Percentiles rank a stretch among this genome's conserved stretches.
These are phyloP conservation scores for Pestalotiopsis sp. DNA, from an alignment of 2,329 filamentous ascomycete genomes.

Conservation along the genomic window DNA sequence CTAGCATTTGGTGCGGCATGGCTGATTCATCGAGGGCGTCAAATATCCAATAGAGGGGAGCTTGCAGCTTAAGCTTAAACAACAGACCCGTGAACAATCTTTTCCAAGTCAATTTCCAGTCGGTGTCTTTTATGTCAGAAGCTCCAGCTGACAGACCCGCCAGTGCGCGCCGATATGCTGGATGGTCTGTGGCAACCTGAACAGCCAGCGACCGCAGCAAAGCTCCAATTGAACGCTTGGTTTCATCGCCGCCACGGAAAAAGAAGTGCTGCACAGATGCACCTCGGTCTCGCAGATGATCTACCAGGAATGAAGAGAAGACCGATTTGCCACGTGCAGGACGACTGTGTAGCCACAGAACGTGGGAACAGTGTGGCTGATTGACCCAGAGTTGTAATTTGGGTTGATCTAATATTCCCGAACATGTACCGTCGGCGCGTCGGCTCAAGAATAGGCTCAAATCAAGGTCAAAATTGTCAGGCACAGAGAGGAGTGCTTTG, in stretches of 20 bases:
- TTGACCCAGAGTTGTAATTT: conserved; percentile 1
- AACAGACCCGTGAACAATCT: conserved; percentile 13
- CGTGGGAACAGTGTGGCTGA: neutral
- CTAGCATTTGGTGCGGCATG: conserved; percentile 9
- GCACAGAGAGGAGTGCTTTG: neutral
- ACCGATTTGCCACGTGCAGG: conserved; percentile 20
- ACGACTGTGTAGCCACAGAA: conserved; percentile 18
- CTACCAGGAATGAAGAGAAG: conserved; percentile 17
- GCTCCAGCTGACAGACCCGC: neutral
- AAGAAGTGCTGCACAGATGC: conserved; percentile 17
- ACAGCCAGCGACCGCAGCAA: conserved; percentile 8
- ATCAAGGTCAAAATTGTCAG: conserved; percentile 10
- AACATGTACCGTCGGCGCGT: conserved; percentile 15
- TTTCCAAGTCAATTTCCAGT: conserved; percentile 18
- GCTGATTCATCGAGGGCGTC: conserved; percentile 19
- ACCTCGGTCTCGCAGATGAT: conserved; percentile 12
- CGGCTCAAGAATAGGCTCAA: conserved; percentile 11
- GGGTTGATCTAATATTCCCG: conserved; percentile 16
- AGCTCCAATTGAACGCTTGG: conserved; percentile 13
- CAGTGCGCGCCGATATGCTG: conserved; percentile 9
- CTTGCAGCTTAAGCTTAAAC: neutral
- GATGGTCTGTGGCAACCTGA: conserved; percentile 9
- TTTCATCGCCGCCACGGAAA: conserved; percentile 15
- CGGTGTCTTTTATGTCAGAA: conserved; percentile 8
- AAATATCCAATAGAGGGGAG: conserved; percentile 19